Base-by-base conservation (phyloP, 345 rosid genomes). In the Populus simonii region DNA sequence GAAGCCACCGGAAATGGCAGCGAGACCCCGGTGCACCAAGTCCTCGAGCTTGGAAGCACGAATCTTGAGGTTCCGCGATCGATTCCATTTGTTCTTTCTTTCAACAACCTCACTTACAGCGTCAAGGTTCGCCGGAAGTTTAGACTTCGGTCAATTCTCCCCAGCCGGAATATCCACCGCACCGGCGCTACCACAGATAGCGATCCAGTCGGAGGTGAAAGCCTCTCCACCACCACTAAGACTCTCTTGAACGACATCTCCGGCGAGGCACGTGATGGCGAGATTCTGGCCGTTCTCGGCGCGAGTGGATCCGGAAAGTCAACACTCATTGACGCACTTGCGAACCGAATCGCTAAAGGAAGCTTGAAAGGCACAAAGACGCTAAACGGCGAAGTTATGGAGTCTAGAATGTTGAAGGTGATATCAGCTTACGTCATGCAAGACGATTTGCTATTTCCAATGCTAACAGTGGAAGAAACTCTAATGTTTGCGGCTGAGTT, bases 231-330 rank as follows among this genome's bases (percentile, higher is more conserved):
- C 2, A 72, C 80, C 25, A 86, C 89, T 22, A 96, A 96, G 84
- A 89, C 92, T 5, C 89, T 96, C 7, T 88, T 96, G 1, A 86
- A 96, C 55, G 85, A 91, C 41, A 88, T 96, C 76, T 91, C 96
- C 33, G 99, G 98, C 0, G 93, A 91, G 86, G 93, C 98, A 0
- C 86, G 94, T 0, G 94, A 96, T 6, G 99, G 98, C 0, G 98
- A 96, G 88, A 89, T 93, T 33, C 76, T 96, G 3, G 96, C 98
- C 0, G 97, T 96, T 75, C 96, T 93, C 1, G 99, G 98, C 0
- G 99, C 98, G 0, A 96, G 98, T 45, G 98, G 99, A 0, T 91
- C 98, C 0, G 98, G 99, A 33, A 96, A 96, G 71, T 96, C 98
- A 8, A 96, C 98, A 0, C 76, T 93, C 4, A 86, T 93, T 29